These are phyloP conservation scores for Fusarium floridanum DNA, from an alignment of 2,329 filamentous ascomycete genomes.

Conservation along the genomic window DNA sequence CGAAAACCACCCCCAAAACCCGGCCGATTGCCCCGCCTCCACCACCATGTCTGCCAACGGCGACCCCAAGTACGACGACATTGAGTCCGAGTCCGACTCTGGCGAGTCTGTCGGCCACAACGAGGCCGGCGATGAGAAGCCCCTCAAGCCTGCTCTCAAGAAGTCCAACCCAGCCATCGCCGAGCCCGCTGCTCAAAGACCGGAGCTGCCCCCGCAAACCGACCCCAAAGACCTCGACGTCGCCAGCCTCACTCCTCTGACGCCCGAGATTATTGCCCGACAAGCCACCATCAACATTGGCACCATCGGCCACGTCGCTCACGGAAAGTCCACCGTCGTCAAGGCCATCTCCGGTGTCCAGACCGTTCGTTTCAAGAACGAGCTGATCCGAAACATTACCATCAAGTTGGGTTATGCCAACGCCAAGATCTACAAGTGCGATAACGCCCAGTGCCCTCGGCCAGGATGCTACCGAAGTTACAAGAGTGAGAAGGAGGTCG, in stretches of 20 bases:
- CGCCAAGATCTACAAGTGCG: conserved; percentile 99
- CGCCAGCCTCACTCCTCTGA: conserved; percentile 82
- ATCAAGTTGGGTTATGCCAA: conserved; percentile 99
- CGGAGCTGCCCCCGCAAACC: conserved; percentile 84
- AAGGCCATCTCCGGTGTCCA: conserved; percentile 99
- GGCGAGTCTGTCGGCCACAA: conserved; percentile 74
- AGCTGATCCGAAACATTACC: conserved; percentile 98
- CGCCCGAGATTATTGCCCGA: conserved; percentile 95
- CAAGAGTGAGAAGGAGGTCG: conserved; percentile 99
- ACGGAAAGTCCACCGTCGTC: conserved; percentile 98
- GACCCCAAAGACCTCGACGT: conserved; percentile 92
- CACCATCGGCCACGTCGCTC: conserved; percentile 97
- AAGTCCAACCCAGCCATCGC: conserved; percentile 70
- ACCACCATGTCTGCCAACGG: conserved; percentile 67
- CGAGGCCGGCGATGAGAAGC: conserved; percentile 72
- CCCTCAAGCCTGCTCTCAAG: conserved; percentile 88
- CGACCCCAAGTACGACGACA: conserved; percentile 76
- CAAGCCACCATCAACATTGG: conserved; percentile 99
- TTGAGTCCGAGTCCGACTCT: conserved; percentile 78
- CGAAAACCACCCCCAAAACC: conserved; percentile 40
- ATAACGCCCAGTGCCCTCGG: conserved; percentile 89
- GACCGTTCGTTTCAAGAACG: conserved; percentile 99
- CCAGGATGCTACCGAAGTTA: conserved; percentile 97
- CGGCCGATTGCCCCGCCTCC: conserved; percentile 49
- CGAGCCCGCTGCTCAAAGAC: conserved; percentile 67